Evolutionary conservation across 495 filamentous ascomycete genomes (phyloP).

Genomic region (Hypoxylon fragiforme): DNA sequence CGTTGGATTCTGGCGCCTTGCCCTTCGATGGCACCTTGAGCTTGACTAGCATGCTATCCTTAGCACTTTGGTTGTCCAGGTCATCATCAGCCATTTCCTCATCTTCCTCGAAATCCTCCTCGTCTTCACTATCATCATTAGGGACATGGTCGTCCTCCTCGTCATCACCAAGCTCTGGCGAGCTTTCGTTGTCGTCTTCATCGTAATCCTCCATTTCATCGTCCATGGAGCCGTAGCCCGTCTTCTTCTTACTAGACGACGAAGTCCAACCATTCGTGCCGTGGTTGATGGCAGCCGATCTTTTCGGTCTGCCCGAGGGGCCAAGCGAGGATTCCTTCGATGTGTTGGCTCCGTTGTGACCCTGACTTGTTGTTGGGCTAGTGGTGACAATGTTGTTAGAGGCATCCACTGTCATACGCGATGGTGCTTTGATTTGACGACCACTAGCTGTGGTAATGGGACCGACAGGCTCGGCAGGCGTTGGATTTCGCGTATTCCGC

Average conservation of each 20-base stretch:
- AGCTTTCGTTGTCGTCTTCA: slow-evolving; percentile 60
- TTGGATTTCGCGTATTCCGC: slow-evolving; percentile 70
- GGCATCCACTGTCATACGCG: slow-evolving; percentile 77
- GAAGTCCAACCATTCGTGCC: slow-evolving; percentile 55
- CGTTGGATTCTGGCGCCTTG: slow-evolving; percentile 14
- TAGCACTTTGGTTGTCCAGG: slow-evolving; percentile 51
- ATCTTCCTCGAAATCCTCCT: slow-evolving; percentile 59
- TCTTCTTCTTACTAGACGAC: slow-evolving; percentile 65
- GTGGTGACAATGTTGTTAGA: slow-evolving; percentile 46
- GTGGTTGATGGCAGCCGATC: slow-evolving; percentile 49
- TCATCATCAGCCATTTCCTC: slow-evolving; percentile 58
- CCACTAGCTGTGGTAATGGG: slow-evolving; percentile 90
- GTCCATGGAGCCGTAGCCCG: slow-evolving; percentile 64
- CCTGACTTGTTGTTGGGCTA: slow-evolving; percentile 41
- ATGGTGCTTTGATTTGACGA: slow-evolving; percentile 76
- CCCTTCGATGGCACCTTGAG: slow-evolving; percentile 46
- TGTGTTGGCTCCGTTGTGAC: slow-evolving; percentile 37
- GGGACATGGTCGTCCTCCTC: slow-evolving; percentile 58
- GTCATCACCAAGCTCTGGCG: slow-evolving; percentile 64
- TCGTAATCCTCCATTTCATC: slow-evolving; percentile 71
- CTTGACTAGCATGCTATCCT: slow-evolving; percentile 65
- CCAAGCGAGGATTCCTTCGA: slow-evolving; percentile 36
- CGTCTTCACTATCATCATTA: slow-evolving; percentile 53
- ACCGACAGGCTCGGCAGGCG: slow-evolving; percentile 68
- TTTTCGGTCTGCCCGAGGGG: slow-evolving; percentile 40